These are phyloP conservation scores for Cyclostephanos tholiformis DNA, from an alignment of 108 stramenopile species.

Conservation along the genomic window DNA sequence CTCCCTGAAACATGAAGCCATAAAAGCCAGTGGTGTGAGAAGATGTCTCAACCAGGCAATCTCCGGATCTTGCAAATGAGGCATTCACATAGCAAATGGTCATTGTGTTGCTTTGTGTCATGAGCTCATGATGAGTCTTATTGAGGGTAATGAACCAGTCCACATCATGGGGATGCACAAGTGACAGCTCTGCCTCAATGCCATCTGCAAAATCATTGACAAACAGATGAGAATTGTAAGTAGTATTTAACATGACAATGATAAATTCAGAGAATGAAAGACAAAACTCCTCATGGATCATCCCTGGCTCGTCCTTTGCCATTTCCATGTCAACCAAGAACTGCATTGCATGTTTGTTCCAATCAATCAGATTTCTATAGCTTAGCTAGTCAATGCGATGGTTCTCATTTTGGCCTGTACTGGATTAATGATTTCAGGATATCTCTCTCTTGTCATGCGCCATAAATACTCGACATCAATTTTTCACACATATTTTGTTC, in stretches of 20 bases:
- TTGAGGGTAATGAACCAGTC: too few relatives aligned
- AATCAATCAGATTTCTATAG: too few relatives aligned
- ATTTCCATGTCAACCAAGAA: neutral
- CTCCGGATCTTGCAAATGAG: too few relatives aligned
- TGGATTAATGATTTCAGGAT: too few relatives aligned
- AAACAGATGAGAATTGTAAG: too few relatives aligned
- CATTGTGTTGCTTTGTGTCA: neutral
- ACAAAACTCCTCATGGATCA: neutral
- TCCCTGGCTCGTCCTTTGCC: neutral
- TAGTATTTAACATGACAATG: neutral
- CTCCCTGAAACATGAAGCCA: too few relatives aligned
- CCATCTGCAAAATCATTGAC: neutral
- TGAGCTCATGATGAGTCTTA: neutral
- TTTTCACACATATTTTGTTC: neutral
- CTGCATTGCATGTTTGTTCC: neutral
- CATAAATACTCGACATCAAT: neutral
- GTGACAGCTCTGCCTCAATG: neutral
- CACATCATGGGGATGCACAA: conserved; percentile 1
- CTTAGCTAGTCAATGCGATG: too few relatives aligned
- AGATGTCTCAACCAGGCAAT: too few relatives aligned
- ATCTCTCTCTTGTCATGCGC: neutral
- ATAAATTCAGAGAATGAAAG: neutral
- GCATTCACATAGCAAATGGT: too few relatives aligned
- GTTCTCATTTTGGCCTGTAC: too few relatives aligned
- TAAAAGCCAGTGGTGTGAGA: too few relatives aligned